phyloP scores from a whole-genome alignment of 176 grass and related monocot species.

The Oropetium thomaeum region DNA sequence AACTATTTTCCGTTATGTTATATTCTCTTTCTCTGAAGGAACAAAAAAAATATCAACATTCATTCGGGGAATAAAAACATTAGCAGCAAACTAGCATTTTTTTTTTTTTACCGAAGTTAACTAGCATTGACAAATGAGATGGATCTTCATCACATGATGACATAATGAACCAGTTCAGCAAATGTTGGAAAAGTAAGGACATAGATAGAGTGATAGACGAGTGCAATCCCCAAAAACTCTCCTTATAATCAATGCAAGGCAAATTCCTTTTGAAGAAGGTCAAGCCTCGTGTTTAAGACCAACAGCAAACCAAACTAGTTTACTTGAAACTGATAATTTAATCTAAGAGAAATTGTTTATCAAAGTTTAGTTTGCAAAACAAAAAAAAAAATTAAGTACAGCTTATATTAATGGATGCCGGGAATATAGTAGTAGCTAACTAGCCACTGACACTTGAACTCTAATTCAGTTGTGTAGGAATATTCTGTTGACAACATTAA shows the following conservation, averaged over 20 bases:
- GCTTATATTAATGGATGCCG: background rate
- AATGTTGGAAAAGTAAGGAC: background rate
- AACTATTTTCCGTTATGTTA: slow-evolving; percentile 47
- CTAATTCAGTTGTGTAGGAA: background rate
- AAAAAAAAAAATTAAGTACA: too few relatives aligned
- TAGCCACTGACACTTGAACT: background rate
- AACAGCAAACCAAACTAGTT: background rate
- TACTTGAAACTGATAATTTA: background rate
- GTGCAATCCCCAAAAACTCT: too few relatives aligned
- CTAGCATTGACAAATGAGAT: background rate
- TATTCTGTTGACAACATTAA: background rate
- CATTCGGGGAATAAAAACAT: background rate
- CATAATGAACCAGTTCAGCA: background rate
- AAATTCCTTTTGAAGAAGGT: background rate
- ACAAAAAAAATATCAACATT: slow-evolving; percentile 4
- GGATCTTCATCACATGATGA: background rate
- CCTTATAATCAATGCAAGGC: too few relatives aligned
- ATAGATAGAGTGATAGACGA: background rate
- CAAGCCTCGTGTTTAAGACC: too few relatives aligned
- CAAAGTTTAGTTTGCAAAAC: background rate
- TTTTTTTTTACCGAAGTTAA: too few relatives aligned
- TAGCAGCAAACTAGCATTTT: background rate
- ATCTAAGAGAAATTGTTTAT: background rate
- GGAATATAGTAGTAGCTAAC: background rate
- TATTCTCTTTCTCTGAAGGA: slow-evolving; percentile 57